Percentiles rank a stretch among this genome's conserved stretches.
Evolutionary conservation across 2,329 filamentous ascomycete species (phyloP).

Genomic region (Phoma sp.): DNA sequence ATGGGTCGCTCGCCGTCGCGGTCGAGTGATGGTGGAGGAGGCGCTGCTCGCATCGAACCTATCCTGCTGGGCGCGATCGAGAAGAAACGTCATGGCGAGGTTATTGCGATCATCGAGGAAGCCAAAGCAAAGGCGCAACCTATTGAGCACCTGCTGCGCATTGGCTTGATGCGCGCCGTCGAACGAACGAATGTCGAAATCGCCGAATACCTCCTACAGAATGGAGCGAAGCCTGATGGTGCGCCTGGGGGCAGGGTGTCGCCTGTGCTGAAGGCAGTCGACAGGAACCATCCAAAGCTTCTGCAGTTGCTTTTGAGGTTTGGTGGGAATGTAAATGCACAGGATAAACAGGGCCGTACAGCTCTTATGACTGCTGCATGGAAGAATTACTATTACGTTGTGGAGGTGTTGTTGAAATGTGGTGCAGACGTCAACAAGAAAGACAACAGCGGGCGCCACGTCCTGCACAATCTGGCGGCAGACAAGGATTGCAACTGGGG

Average conservation of each 20-base stretch:
- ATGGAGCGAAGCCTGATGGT: slow-evolving; percentile 44
- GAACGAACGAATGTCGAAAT: slow-evolving; percentile 40
- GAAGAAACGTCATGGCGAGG: slow-evolving; percentile 37
- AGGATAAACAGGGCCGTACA: slow-evolving; percentile 46
- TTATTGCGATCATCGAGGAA: slow-evolving; percentile 44
- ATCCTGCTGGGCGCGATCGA: slow-evolving; percentile 46
- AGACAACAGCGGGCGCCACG: slow-evolving; percentile 42
- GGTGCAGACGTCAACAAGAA: slow-evolving; percentile 49
- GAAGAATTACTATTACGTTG: slow-evolving; percentile 44
- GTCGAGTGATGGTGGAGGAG: slow-evolving; percentile 43
- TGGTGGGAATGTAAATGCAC: slow-evolving; percentile 41
- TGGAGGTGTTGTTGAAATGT: slow-evolving; percentile 43
- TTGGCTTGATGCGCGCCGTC: slow-evolving; percentile 44
- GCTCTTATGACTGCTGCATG: slow-evolving; percentile 47
- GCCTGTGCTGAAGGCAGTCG: slow-evolving; percentile 42
- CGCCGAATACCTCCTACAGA: slow-evolving; percentile 41
- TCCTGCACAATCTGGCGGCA: slow-evolving; percentile 47
- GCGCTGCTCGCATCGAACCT: slow-evolving; percentile 40
- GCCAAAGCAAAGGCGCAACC: slow-evolving; percentile 40
- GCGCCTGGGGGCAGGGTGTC: slow-evolving; percentile 37
- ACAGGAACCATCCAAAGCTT: slow-evolving; percentile 34
- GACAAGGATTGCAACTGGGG: slow-evolving; percentile 56
- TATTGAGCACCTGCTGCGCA: slow-evolving; percentile 44
- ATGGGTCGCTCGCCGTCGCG: slow-evolving; percentile 46
- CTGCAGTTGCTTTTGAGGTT: slow-evolving; percentile 41